These are phyloP conservation scores for Trametes hirsuta DNA, from an alignment of 1,284 basidiomycete genomes.

Conservation along the genomic window DNA sequence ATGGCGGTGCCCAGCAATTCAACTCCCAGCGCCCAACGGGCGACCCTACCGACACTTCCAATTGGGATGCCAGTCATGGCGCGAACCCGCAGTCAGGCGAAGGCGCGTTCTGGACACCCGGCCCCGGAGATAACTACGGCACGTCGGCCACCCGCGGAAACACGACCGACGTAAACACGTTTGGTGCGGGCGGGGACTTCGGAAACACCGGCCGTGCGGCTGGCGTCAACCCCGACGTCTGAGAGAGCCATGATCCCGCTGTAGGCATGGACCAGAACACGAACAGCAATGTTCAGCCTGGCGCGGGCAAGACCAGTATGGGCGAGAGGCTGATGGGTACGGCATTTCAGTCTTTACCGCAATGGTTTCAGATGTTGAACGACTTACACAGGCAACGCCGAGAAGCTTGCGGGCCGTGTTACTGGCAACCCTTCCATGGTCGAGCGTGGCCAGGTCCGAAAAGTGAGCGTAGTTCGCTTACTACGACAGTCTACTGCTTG, in stretches of 20 bases:
- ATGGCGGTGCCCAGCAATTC: not conserved
- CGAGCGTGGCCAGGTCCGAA: conserved; percentile 9
- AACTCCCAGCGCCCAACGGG: conserved; percentile 12
- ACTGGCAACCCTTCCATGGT: conserved; percentile 11
- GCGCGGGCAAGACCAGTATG: conserved; percentile 24
- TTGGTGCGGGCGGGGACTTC: conserved; percentile 26
- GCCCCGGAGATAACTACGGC: conserved; percentile 22
- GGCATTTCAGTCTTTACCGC: not conserved
- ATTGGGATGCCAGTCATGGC: conserved; percentile 2
- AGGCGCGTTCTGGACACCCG: conserved; percentile 17
- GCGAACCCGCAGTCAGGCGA: conserved; percentile 1
- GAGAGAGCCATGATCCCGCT: conserved; percentile 2
- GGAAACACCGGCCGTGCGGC: conserved; percentile 1
- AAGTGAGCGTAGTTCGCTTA: not conserved
- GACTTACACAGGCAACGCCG: conserved; percentile 23
- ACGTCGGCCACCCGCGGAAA: conserved; percentile 24
- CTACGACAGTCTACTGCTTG: not conserved
- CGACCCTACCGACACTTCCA: conserved; percentile 17
- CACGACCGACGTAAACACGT: conserved; percentile 25
- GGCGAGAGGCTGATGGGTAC: conserved; percentile 30
- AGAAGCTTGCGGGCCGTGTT: conserved; percentile 28
- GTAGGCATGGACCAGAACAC: not conserved
- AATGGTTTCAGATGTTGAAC: not conserved
- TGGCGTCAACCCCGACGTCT: conserved; percentile 6
- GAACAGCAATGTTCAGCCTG: conserved; percentile 3